Evolutionary conservation across 257 asterid genomes (phyloP).

Genomic region (Solanum verrucosum): DNA sequence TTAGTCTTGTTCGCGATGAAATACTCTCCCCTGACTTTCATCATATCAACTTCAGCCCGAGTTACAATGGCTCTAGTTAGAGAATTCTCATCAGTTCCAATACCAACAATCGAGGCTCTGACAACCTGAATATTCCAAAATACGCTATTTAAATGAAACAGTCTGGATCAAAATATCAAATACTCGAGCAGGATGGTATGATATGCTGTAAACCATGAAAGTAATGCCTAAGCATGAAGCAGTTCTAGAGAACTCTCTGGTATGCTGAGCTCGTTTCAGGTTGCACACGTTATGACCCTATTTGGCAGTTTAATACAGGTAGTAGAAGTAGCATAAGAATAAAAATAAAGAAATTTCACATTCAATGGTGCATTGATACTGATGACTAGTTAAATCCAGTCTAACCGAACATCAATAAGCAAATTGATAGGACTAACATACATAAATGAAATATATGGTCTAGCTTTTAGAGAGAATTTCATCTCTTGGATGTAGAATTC

Average conservation of each 20-base stretch:
- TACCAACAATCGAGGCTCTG: constrained; percentile 45
- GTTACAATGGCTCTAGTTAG: constrained; percentile 58
- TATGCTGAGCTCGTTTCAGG: background rate
- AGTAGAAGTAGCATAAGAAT: background rate
- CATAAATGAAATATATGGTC: background rate
- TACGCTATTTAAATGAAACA: background rate
- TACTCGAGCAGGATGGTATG: background rate
- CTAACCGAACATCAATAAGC: background rate
- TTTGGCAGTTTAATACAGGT: background rate
- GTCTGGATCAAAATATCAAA: background rate
- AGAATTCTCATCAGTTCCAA: constrained; percentile 77
- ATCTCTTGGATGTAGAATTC: background rate
- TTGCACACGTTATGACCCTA: background rate
- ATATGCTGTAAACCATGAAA: background rate
- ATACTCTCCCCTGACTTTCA: constrained; percentile 55
- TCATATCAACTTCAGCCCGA: constrained; percentile 74
- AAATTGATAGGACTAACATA: background rate
- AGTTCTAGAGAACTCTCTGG: background rate
- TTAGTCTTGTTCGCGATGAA: constrained; percentile 25
- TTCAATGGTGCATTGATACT: background rate
- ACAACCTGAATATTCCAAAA: constrained; percentile 32
- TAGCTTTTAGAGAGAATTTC: background rate
- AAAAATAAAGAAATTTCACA: background rate
- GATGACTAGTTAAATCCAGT: background rate
- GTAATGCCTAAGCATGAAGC: background rate